Evolutionary conservation across 768 basidiomycete genomes (phyloP).

Genomic region (Erythrobasidium yunnanense): DNA sequence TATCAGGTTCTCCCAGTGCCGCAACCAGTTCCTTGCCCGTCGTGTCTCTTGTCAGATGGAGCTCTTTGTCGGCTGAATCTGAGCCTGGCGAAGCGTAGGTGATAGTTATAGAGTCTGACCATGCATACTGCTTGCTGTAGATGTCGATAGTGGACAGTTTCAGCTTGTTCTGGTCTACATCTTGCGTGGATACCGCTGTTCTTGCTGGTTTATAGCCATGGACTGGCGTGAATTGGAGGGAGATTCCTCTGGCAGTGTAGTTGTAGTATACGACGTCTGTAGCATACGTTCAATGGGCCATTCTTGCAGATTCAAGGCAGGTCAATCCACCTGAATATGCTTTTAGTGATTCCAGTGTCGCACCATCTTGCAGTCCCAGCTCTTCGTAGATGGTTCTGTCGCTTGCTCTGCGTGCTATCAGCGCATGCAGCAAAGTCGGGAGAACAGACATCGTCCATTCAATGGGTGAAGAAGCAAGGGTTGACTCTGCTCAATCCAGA

Average conservation of each 20-base stretch:
- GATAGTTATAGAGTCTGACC: not conserved
- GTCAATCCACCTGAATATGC: conserved; percentile 3
- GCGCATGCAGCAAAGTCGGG: conserved; percentile 6
- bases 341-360: conserved; percentile 3
- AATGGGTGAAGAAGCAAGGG: too few species aligned
- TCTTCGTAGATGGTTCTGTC: not conserved
- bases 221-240: conserved; percentile 61
- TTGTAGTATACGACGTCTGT: conserved; percentile 78
- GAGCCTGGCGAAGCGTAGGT: not conserved
- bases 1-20: conserved; percentile 67
- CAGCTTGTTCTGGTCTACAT: conserved; percentile 43
- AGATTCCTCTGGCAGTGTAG: conserved; percentile 66
- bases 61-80: not conserved
- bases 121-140: conserved; percentile 51
- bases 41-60: conserved; percentile 43
- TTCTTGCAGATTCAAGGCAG: not conserved
- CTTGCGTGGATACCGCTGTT: conserved; percentile 43
- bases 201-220: conserved; percentile 53
- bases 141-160: conserved; percentile 65
- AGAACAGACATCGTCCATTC: conserved; percentile 10
- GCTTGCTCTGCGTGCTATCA: not conserved
- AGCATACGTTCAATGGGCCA: not conserved
- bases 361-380: not conserved
- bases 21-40: conserved; percentile 69
- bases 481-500: not conserved